Base-by-base conservation (phyloP, 371 early-diverging fungal species). In the Apophysomyces sp. region DNA sequence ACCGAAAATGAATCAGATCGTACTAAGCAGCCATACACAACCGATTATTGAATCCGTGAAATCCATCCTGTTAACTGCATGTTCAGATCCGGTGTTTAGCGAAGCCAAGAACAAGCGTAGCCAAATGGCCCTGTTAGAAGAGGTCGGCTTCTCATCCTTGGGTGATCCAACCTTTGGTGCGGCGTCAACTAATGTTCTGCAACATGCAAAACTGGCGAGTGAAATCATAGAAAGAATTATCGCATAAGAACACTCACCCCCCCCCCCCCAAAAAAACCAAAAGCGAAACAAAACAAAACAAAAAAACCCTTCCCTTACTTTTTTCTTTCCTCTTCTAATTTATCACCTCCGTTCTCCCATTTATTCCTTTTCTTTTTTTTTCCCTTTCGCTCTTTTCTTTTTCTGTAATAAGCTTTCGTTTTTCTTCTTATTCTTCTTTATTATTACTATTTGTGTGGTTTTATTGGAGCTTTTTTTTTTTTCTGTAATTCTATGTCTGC, bases 1-100 rank as follows among this genome's bases (percentile, higher is more conserved):
- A 16, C 86, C 90, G 13, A 86, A 88, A 64, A 88, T 92, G 88
- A 86, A 86, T 54, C 85, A 86, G 59, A 86, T 88, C 27, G 76
- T 90, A 3, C 76, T 81, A 24, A 85, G 77, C 36, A 86, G 83
- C 34, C 88, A 90, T 63, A 82, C 85, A 0, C 80, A 87, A 4
- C 81, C 82, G 8, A 84, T 90, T 31, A 71, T 89, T 28, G 86
- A 88, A 29, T 77, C 89, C 1, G 86, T 91, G 6, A 88, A 91
- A 60, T 79, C 85, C 0, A 91, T 92, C 41, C 67, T 90, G 18
- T 72, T 88, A 32, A 86, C 90, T 0, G 87, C 88, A 44, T 83
- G 89, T 11, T 86, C 90, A 2, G 84, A 85, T 56, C 81, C 88
- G 12, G 74, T 72, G 3, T 80, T 86, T 52, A 70, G 72, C 24